Conservation (phyloP, 345 rosid genomes). For the Populus ilicifolia region DNA sequence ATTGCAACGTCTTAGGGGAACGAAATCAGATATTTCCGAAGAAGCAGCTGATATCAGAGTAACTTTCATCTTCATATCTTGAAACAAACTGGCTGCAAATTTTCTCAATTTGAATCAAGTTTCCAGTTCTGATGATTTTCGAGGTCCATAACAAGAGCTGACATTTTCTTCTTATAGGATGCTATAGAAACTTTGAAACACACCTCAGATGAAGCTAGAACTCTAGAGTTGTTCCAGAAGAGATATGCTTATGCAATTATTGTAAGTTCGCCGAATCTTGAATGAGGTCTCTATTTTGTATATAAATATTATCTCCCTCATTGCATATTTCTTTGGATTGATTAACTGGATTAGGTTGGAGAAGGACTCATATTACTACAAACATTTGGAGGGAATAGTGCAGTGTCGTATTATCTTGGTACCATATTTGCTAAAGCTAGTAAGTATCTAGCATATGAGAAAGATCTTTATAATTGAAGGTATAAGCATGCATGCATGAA, state of each 20-base stretch:
- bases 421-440: constrained; percentile 52
- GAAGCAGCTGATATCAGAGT: constrained; percentile 11
- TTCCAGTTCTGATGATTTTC: background rate
- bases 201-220: background rate
- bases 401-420: constrained; percentile 38
- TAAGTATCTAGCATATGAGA: constrained; percentile 5
- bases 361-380: constrained; percentile 61
- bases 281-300: background rate
- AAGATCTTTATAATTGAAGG: background rate
- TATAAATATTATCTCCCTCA: background rate
- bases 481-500: background rate
- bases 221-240: constrained; percentile 4
- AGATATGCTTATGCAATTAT: background rate
- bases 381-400: constrained; percentile 51
- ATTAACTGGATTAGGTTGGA: constrained; percentile 36
- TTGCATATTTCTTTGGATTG: background rate
- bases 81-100: background rate
- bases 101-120: background rate
- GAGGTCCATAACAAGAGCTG: background rate
- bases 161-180: background rate
- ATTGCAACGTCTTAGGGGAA: constrained; percentile 29
- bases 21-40: constrained; percentile 23
- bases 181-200: background rate
- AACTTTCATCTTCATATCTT: background rate
- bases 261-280: background rate